Conservation (phyloP, 495 filamentous ascomycete species). For the Ramalina peruviana region DNA sequence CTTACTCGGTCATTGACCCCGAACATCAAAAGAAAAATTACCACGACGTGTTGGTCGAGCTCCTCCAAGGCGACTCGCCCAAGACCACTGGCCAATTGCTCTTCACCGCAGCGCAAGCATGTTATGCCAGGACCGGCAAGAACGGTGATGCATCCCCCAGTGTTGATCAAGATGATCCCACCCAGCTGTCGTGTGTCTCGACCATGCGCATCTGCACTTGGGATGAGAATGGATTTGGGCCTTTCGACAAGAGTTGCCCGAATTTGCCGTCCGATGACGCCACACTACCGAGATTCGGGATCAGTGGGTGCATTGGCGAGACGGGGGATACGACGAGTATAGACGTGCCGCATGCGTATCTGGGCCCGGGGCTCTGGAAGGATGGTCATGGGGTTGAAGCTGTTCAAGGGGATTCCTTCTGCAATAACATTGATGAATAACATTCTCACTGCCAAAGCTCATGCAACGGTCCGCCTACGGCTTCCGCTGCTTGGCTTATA, state of each 20-base stretch:
- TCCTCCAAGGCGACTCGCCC: not conserved
- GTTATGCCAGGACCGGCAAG: not conserved
- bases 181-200: not conserved
- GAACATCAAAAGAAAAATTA: not conserved
- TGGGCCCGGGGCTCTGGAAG: not conserved
- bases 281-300: not conserved
- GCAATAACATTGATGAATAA: constrained; percentile 1
- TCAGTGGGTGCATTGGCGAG: not conserved
- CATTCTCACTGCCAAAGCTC: too few relatives aligned
- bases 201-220: not conserved
- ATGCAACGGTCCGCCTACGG: too few relatives aligned
- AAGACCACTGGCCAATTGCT: not conserved
- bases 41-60: not conserved
- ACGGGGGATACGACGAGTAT: not conserved
- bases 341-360: not conserved
- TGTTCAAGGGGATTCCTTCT: not conserved
- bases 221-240: not conserved
- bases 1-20: constrained; percentile 1
- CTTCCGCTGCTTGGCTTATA: too few relatives aligned
- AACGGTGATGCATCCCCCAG: not conserved
- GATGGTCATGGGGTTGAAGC: not conserved
- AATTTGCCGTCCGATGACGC: not conserved
- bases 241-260: not conserved
- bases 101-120: not conserved
- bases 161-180: not conserved